Base-by-base conservation (phyloP, 805 yeast genomes). In the Candida morakotiae region DNA sequence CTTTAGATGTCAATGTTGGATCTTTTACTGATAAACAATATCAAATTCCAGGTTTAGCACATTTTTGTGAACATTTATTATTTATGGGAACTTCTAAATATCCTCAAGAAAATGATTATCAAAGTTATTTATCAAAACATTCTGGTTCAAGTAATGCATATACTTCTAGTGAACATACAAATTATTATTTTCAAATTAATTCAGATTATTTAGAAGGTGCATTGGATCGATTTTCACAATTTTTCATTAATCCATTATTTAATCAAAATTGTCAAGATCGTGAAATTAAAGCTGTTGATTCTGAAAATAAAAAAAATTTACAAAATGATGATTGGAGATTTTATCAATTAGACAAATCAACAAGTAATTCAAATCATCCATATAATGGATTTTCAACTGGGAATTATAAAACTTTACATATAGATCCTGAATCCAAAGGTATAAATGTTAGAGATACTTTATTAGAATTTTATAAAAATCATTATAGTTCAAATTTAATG, bases 241-340 rank as follows among this genome's bases (percentile, higher is more conserved):
- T 91, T 56, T 91, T 91, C 67, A 83, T 89, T 24, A 58, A 77
- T 20, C 98, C 98, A 1, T 65, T 91, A 48, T 91, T 91, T 52
- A 67, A 71, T 45, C 66, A 48, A 47, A 69, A 78, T 44, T 82
- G 96, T 54, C 86, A 87, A 54, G 96, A 88, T 53, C 73, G 97
- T 39, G 98, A 91, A 60, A 84, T 91, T 50, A 77, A 80, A 45
- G 98, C 98, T 1, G 98, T 91, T 8, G 96, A 91, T 60, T 84
- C 95, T 26, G 98, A 91, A 63, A 87, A 91, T 66, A 91, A 88
- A 58, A 91, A 93, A 64, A 91, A 91, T 56, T 67, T 93, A 36
- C 98, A 91, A 59, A 83, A 74, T 55, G 98, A 91, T 59, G 55
- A 64, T 31, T 88, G 98, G 97, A 77, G 98, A 52, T 62, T 87